These are phyloP conservation scores for Mycosphaerella sp. DNA, from an alignment of 2,329 filamentous ascomycete species.

Conservation along the genomic window DNA sequence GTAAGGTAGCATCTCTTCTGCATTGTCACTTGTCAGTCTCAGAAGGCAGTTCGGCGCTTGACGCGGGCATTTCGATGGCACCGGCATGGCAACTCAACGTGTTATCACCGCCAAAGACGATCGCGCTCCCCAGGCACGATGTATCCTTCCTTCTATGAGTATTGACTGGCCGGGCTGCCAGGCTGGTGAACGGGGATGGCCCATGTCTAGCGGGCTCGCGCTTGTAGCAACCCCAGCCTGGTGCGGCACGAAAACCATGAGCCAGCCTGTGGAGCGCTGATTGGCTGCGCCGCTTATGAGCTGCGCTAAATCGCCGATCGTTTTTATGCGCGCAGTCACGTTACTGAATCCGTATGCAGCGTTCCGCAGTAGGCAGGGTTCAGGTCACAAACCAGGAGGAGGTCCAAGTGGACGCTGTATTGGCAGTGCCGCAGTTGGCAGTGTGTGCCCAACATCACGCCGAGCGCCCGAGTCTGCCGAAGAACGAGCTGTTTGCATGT, in stretches of 20 bases:
- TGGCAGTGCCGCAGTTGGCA: no score
- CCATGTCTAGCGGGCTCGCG: neutral
- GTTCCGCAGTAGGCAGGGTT: conserved; percentile 3
- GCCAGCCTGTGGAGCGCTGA: neutral
- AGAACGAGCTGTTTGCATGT: neutral
- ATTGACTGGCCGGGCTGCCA: no score
- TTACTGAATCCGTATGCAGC: conserved; percentile 6
- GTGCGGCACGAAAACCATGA: conserved; percentile 12
- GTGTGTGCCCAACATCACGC: conserved; percentile 1
- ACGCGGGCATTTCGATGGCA: no score
- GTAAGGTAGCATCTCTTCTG: no score
- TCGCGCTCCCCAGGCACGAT: no score
- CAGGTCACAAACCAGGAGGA: neutral
- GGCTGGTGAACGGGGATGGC: conserved; percentile 1
- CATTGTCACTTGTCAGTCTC: no score
- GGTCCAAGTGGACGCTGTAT: no score
- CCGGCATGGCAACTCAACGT: no score
- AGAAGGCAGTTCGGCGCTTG: no score
- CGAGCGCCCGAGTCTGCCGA: conserved; percentile 1
- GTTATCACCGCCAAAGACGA: no score
- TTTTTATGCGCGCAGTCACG: conserved; percentile 1
- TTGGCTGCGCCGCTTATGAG: neutral
- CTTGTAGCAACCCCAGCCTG: neutral
- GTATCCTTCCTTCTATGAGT: neutral
- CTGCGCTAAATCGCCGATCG: conserved; percentile 9